Evolutionary conservation across 2,329 filamentous ascomycete species (phyloP), one percentile per base, ranked within the genome.

Genomic region (Stachybotrys chartarum): DNA sequence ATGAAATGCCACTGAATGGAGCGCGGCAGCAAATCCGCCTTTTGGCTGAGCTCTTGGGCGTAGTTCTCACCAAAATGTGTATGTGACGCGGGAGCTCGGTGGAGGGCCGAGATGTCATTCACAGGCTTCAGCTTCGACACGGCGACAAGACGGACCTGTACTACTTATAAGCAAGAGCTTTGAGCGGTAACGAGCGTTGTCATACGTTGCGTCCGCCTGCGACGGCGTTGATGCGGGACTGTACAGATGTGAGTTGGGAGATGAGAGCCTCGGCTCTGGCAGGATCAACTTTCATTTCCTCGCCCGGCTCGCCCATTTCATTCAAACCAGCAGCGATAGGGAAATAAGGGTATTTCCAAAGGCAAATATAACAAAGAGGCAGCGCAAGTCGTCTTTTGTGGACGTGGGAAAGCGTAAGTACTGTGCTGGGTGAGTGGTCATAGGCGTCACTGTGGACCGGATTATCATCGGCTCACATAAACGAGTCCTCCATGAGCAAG

Each of bases 61-160:
- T 99, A 99, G 77, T 99, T 99, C 75, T 99, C 94, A 64, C 94
- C 94, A 70, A 97, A 97, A 74, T 99, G 90, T 17, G 78, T 63
- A 54, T 92, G 89, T 1, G 75, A 71, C 32, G 75, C 70, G 1
- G 80, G 77, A 0, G 78, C 72, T 63, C 82, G 78, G 74, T 95
- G 87, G 1, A 99, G 82, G 32, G 91, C 87, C 55, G 96, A 79
- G 64, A 99, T 88, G 70, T 99, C 94, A 65, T 89, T 89, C 57
- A 86, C 90, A 14, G 94, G 93, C 75, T 99, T 97, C 61, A 97
- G 80, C 73, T 99, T 99, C 46, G 92, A 97, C 52, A 99, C 94
- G 31, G 94, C 93, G 47, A 99, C 91, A 45, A 99, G 81, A 50
- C 94, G 87, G 59, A 93, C 82, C 86, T 90, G 54, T 30, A 17